Conservation (phyloP, 108 stramenopile species). For the Epithemia pelagica region DNA sequence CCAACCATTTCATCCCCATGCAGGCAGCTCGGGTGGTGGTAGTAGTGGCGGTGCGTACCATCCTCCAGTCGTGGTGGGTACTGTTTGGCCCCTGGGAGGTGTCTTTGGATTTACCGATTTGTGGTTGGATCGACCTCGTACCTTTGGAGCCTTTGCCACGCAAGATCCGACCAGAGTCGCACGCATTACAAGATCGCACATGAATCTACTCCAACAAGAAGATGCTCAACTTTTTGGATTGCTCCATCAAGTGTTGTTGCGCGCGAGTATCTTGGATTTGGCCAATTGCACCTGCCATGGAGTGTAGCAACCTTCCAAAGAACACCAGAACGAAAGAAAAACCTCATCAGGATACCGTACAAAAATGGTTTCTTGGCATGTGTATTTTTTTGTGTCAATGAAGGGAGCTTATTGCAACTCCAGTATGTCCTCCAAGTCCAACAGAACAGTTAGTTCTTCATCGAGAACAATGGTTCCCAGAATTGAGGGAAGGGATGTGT, state of each 20-base stretch:
- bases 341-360: too few species aligned
- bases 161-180: conserved; percentile 58
- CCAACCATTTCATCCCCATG: too few species aligned
- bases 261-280: conserved; percentile 60
- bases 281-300: conserved; percentile 43
- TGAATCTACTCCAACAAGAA: conserved; percentile 43
- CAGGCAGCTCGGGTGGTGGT: too few species aligned
- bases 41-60: too few species aligned
- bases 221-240: conserved; percentile 48
- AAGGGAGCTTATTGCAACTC: conserved; percentile 23
- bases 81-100: conserved; percentile 39
- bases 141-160: conserved; percentile 53
- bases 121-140: conserved; percentile 52
- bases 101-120: conserved; percentile 84
- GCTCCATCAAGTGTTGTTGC: conserved; percentile 63
- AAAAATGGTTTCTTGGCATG: too few species aligned
- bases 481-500: conserved; percentile 48
- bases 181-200: conserved; percentile 42
- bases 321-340: too few species aligned
- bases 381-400: not conserved
- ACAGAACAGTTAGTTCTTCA: conserved; percentile 76
- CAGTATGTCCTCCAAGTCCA: conserved; percentile 92
- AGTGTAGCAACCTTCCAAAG: not conserved
- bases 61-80: conserved; percentile 5
- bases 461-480: conserved; percentile 79